phyloP scores from a whole-genome alignment of 2,329 filamentous ascomycete genomes.

The Fusarium clavum region DNA sequence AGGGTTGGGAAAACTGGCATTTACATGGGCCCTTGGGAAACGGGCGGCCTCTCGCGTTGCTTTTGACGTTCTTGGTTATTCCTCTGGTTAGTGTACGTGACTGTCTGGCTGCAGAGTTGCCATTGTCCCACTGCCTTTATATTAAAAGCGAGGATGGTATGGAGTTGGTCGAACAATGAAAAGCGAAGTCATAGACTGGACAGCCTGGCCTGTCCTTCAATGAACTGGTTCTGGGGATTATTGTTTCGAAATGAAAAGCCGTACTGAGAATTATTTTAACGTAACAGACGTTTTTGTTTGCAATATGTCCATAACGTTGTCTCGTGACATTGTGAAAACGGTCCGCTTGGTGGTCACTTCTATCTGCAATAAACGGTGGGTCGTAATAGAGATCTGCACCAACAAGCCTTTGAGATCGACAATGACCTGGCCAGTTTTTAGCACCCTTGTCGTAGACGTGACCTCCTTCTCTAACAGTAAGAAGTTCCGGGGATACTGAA shows the following conservation, averaged over 20 bases:
- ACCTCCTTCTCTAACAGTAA: not conserved
- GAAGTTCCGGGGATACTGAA: not conserved
- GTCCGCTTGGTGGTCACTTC: not conserved
- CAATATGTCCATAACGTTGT: not conserved
- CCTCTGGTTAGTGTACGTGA: constrained; percentile 4
- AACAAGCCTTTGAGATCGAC: not conserved
- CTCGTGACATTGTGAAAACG: not conserved
- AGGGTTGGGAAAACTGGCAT: constrained; percentile 39
- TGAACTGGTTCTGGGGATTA: constrained; percentile 5
- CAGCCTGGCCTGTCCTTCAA: constrained; percentile 19
- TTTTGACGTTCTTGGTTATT: constrained; percentile 14
- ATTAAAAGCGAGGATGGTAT: constrained; percentile 34
- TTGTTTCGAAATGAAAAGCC: constrained; percentile 32
- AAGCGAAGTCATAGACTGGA: constrained; percentile 41
- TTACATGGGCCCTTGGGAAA: constrained; percentile 32
- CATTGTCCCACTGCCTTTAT: constrained; percentile 11
- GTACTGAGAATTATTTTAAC: not conserved
- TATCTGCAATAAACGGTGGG: not conserved
- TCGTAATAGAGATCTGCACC: not conserved
- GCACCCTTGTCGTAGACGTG: not conserved
- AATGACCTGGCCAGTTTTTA: not conserved
- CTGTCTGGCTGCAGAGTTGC: constrained; percentile 4
- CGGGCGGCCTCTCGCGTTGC: constrained; percentile 7
- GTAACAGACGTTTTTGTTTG: not conserved
- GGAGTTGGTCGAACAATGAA: constrained; percentile 37